Evolutionary conservation across 164 flowering plant species (phyloP), one percentile per base, ranked within the genome.

Genomic region (Nelumbo lutea): DNA sequence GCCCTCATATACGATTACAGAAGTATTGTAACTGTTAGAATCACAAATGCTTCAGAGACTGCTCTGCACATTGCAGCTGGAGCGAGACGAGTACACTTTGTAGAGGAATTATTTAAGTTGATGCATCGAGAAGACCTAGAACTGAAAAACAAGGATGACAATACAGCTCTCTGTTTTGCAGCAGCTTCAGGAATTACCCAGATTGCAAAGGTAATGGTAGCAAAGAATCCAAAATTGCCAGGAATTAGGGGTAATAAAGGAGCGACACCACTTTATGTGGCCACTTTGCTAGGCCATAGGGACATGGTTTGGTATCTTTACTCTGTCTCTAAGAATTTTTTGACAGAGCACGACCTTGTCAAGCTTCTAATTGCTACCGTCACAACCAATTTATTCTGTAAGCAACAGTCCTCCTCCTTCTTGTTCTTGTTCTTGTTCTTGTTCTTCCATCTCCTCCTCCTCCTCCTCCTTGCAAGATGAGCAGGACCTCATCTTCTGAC

Each of bases 131-230:
- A 7, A 8, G 77, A 76, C 15, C 10, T 73, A 56, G 66, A 39
- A 46, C 3, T 70, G 42, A 38, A 40, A 13, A 73, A 73, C 27
- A 55, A 39, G 3, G 1, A 52, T 2, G 42, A 4, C 3, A 71
- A 75, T 50, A 79, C 82, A 14, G 82, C 82, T 2, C 73, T 79
- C n/a, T 73, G 73, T 44, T 75, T 75, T 75, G 83, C 79, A 15
- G 83, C 77, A 6, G 68, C 75, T 6, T 42, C 81, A 5, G 81
- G 81, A 38, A 41, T 27, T 2, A 52, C 52, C 1, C 44, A 59
- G 13, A 67, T 78, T 67, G 83, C 83, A 1, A 42, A 67, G 52
- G 59, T 58, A 39, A 81, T 81, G 83, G 69, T 81, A 39, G 48
- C 11, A 3, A 71, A 63, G 43, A 68, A 72, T 53, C 2, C 5